Percentiles rank a stretch among this genome's conserved stretches.
These are phyloP conservation scores for Xylariaceae sp. DNA, from an alignment of 2,329 filamentous ascomycete species.

Conservation along the genomic window DNA sequence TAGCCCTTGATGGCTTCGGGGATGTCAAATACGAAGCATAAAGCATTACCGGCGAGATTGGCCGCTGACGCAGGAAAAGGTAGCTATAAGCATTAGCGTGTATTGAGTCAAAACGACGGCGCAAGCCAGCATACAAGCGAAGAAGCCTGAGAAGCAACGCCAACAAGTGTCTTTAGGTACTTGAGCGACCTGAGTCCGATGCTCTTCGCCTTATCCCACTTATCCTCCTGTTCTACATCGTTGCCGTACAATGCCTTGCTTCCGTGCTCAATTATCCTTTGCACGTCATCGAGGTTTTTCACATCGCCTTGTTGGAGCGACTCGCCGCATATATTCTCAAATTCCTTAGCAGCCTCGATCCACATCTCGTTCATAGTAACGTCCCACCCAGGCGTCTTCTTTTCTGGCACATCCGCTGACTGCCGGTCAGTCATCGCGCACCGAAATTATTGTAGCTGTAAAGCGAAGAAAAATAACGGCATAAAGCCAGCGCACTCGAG, in stretches of 20 bases:
- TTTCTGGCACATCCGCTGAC: too few relatives aligned
- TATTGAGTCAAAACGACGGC: neutral
- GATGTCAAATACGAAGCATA: slow-evolving; percentile 36
- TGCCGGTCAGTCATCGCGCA: too few relatives aligned
- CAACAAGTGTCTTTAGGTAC: slow-evolving; percentile 34
- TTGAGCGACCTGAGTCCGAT: slow-evolving; percentile 34
- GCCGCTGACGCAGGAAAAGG: slow-evolving; percentile 29
- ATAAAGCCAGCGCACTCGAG: too few relatives aligned
- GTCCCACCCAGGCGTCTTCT: too few relatives aligned
- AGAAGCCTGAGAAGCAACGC: slow-evolving; percentile 31
- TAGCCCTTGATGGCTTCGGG: slow-evolving; percentile 32
- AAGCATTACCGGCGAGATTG: slow-evolving; percentile 26
- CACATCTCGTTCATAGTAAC: slow-evolving; percentile 24
- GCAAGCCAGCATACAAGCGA: slow-evolving; percentile 27
- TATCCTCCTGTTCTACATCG: slow-evolving; percentile 15
- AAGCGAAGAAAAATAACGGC: too few relatives aligned
- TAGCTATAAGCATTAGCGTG: slow-evolving; percentile 21
- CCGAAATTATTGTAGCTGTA: too few relatives aligned
- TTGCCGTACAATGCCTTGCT: slow-evolving; percentile 16
- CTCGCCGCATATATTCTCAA: slow-evolving; percentile 32
- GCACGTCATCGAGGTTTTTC: slow-evolving; percentile 33
- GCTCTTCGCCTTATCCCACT: slow-evolving; percentile 34
- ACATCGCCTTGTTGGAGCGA: slow-evolving; percentile 32
- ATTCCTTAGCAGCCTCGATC: slow-evolving; percentile 23
- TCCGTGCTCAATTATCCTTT: slow-evolving; percentile 27